Base-by-base conservation (phyloP, 768 basidiomycete species). In the Boletus vinaceobasis region DNA sequence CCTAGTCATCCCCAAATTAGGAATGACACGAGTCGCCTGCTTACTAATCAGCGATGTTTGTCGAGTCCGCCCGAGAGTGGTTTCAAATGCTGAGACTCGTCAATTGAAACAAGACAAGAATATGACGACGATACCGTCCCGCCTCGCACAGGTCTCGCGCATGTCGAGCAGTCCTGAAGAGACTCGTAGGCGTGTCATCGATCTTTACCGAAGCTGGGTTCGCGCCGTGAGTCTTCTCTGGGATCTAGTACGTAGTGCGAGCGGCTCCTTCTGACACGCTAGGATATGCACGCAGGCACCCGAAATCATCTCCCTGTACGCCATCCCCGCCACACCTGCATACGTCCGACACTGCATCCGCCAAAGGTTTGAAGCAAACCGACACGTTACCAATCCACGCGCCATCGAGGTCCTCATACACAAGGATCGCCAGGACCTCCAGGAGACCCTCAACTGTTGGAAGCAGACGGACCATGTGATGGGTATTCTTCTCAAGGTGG, bases 391-490 rank as follows among this genome's bases (percentile, higher is more conserved):
- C 43, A 92, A 98, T 74, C 74, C 81, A 27, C 83, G 85, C 52
- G 84, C 88, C 23, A 84, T 98, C 68, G 93, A 99, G 69, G 75
- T 96, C 43, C 77, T 98, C 62, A 66, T 97, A 38, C 79, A 88
- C 66, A 98, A 98, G 78, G 79, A 83, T 49, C 77, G 84, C 59
- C 88, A 85, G 74, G 93, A 98, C 61, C 91, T 85, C 66, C 96
- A 98, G 77, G 96, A 98, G 78, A 87, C 88, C 49, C 78, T 97
- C 79, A 98, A 98, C 68, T 83, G 81, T 63, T 98, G 94, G 94
- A 94, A 94, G 67, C 88, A 90, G 76, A 80, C 77, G 40, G 88
- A 91, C 57, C 90, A 93, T 65, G 75, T 93, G 31, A 72, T 85
- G 70, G 90, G 89, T 3, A 80, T 89, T 33, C 68, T 92, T 47